Percentiles rank a stretch among this genome's conserved stretches.
Evolutionary conservation across 805 yeast species (phyloP).

Genomic region (Candida broadrunensis): DNA sequence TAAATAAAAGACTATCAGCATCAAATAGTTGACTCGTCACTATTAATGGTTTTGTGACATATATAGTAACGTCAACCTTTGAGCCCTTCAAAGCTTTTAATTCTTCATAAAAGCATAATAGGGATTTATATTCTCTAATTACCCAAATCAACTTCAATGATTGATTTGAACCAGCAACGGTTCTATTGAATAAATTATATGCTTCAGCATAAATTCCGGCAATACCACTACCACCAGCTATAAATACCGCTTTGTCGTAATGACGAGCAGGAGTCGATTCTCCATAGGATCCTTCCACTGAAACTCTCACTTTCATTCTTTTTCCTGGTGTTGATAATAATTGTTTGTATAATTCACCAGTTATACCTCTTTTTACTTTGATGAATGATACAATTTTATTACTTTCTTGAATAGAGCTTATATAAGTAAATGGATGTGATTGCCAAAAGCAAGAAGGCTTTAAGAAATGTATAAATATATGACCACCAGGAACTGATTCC

Average conservation of each 20-base stretch:
- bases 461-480: conserved; percentile 54
- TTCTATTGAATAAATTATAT: conserved; percentile 7
- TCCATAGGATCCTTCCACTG: conserved; percentile 39
- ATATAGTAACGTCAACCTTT: conserved; percentile 22
- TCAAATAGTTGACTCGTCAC: not conserved
- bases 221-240: conserved; percentile 42
- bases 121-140: conserved; percentile 47
- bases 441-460: conserved; percentile 52
- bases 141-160: conserved; percentile 58
- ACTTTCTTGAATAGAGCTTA: conserved; percentile 11
- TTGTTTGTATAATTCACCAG: conserved; percentile 16
- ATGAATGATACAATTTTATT: conserved; percentile 18
- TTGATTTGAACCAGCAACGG: conserved; percentile 7
- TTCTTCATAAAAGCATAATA: conserved; percentile 49
- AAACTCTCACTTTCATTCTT: conserved; percentile 22
- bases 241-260: conserved; percentile 27
- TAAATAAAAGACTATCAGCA: conserved; percentile 11
- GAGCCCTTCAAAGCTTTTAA: conserved; percentile 19
- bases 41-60: conserved; percentile 25
- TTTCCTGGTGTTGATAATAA: conserved; percentile 16
- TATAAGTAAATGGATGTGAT: conserved; percentile 64
- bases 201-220: conserved; percentile 41
- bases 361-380: conserved; percentile 35
- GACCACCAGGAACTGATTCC: conserved; percentile 60
- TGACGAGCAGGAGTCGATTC: conserved; percentile 28